phyloP scores from a whole-genome alignment of 768 basidiomycete genomes.

The Podaxis sp. region DNA sequence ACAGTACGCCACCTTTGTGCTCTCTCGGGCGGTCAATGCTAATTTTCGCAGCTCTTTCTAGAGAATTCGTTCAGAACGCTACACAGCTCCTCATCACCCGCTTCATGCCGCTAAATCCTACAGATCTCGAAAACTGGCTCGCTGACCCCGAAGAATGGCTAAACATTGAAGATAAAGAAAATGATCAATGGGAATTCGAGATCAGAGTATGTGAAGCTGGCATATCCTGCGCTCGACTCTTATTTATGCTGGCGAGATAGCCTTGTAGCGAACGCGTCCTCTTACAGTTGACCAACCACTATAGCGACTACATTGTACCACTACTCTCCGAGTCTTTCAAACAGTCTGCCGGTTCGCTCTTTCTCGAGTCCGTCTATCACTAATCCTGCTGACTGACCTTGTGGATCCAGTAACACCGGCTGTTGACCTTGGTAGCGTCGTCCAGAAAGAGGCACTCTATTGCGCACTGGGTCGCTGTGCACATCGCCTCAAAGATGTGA shows the following conservation, averaged over 20 bases:
- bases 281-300: conserved; percentile 73
- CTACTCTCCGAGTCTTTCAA: conserved; percentile 60
- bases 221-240: background rate
- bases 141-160: conserved; percentile 95
- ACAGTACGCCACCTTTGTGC: conserved; percentile 38
- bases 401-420: conserved; percentile 40
- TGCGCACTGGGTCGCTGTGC: conserved; percentile 88
- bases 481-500: conserved; percentile 51
- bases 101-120: conserved; percentile 80
- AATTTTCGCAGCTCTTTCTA: conserved; percentile 49
- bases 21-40: background rate
- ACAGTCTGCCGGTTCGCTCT: conserved; percentile 53
- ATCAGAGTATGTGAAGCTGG: conserved; percentile 59
- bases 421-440: conserved; percentile 51
- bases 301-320: conserved; percentile 65
- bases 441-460: conserved; percentile 86
- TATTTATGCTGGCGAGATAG: conserved; percentile 37
- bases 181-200: conserved; percentile 92
- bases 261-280: conserved; percentile 93
- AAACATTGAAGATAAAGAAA: conserved; percentile 83
- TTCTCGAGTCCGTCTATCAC: background rate
- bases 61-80: conserved; percentile 71
- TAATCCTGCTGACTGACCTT: conserved; percentile 4
- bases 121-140: conserved; percentile 82
- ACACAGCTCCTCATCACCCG: conserved; percentile 76